These are phyloP conservation scores for Eucalyptus marginata DNA, from an alignment of 345 rosid species.

Conservation along the genomic window DNA sequence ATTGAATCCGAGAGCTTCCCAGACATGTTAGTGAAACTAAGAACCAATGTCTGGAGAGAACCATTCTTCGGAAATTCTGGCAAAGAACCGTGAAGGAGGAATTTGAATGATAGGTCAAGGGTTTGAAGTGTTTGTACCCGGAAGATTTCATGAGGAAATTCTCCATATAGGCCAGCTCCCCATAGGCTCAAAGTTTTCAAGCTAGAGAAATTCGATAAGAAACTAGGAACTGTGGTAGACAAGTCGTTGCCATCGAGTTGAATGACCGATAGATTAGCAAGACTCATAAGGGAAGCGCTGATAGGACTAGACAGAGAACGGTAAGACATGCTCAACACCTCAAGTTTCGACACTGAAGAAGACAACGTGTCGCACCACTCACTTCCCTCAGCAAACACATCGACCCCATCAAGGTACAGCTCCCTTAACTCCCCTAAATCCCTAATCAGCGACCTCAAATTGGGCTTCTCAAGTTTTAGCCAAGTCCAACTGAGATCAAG, in stretches of 20 bases:
- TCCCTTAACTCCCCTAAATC: accelerated
- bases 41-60: no score
- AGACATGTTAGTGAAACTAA: no score
- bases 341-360: conserved; percentile 1
- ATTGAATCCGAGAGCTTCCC: no score
- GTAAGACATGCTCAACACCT: conserved; percentile 11
- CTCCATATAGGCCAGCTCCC: no score
- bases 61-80: no score
- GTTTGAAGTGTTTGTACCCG: no score
- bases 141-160: no score
- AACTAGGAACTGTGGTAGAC: not conserved
- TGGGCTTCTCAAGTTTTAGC: conserved; percentile 7
- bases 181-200: conserved; percentile 1
- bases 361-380: conserved; percentile 25
- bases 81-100: no score
- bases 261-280: conserved; percentile 2
- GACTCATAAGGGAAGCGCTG: not conserved
- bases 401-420: not conserved
- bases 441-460: not conserved
- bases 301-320: conserved; percentile 25
- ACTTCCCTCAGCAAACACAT: not conserved
- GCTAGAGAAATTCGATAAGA: conserved; percentile 6
- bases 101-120: no score
- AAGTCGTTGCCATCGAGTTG: not conserved
- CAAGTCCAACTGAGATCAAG: accelerated